Base-by-base conservation (phyloP, 306 rosid species). In the Parietaria judaica region DNA sequence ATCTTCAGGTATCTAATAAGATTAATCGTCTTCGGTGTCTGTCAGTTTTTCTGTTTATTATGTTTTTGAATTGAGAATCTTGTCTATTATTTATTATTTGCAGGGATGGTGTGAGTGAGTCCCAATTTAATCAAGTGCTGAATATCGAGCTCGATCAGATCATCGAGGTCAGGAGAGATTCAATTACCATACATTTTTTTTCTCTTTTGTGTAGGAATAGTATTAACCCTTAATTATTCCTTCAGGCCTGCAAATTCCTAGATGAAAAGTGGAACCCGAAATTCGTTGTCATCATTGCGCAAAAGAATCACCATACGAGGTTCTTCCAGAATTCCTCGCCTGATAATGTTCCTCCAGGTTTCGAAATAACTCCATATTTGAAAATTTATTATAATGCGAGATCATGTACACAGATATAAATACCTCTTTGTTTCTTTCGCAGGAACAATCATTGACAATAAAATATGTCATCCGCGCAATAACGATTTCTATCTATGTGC, bases 61-160 rank as follows among this genome's bases (percentile, higher is more conserved):
- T 41, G 15, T 56, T 9, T 56, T 36, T 56, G 61, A 8, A 41
- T 41, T 41, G 9, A 1, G 45, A 8, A 8, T 41, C 9, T 1
- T 5, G 6, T 41, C 9, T 5, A 5, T 39, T 39, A 39, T 41
- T 41, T 41, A 41, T 41, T 41, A 5, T 41, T 5, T 41, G 45
- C 36, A 94, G 99, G 94, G 99, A 94, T 64, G 99, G 99, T 36
- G 97, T 94, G 13, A 86, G 95, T 3, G 97, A 94, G 47, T 94
- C 99, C 0, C 99, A 94, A 37, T 94, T 94, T 68, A 94, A 78
- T 35, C 95, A 94, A 83, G 99, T 94, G 3, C 49, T 88, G 76
- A 94, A 92, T 60, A 75, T 77, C 13, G 96, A 92, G 55, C 78
- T 92, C 7, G 78, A 83, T 61, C 96, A 92, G 68, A 86, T 92